These are phyloP conservation scores for Amanita fuliginea DNA, from an alignment of 768 basidiomycete genomes.

Conservation along the genomic window DNA sequence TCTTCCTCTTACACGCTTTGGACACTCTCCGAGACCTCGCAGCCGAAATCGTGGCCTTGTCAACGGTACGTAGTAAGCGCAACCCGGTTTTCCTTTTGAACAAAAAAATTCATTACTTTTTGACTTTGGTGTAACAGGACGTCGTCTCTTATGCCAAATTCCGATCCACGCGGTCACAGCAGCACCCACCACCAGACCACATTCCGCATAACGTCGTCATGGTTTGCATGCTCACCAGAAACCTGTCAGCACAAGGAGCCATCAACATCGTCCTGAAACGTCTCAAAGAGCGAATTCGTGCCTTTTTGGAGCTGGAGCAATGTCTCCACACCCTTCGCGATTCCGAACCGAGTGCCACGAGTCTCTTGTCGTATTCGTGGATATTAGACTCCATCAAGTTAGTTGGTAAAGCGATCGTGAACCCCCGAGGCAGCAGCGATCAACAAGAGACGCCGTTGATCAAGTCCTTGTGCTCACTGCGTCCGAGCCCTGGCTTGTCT, in stretches of 20 bases:
- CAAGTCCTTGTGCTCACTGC: conserved; percentile 1
- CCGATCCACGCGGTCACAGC: conserved; percentile 16
- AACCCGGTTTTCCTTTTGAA: too few relatives aligned
- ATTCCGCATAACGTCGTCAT: conserved; percentile 33
- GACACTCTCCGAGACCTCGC: conserved; percentile 26
- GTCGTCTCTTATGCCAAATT: conserved; percentile 43
- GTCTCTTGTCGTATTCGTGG: conserved; percentile 1
- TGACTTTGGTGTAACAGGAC: conserved; percentile 31
- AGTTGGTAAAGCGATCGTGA: background rate
- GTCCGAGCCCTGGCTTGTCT: conserved; percentile 7
- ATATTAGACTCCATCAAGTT: background rate
- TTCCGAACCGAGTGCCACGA: conserved; percentile 8
- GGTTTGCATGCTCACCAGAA: conserved; percentile 32
- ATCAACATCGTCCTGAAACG: conserved; percentile 27
- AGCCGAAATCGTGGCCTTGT: conserved; percentile 39
- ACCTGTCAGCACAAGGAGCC: conserved; percentile 39
- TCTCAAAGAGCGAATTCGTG: conserved; percentile 25
- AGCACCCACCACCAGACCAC: conserved; percentile 15
- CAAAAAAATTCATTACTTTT: background rate
- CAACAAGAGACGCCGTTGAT: conserved; percentile 6
- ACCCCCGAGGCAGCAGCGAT: conserved; percentile 3
- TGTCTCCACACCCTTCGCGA: conserved; percentile 10
- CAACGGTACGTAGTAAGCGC: conserved; percentile 34
- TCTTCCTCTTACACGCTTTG: conserved; percentile 10
- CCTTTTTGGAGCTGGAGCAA: conserved; percentile 21